Percentiles rank a stretch among this genome's conserved stretches.
phyloP scores from a whole-genome alignment of 2,329 filamentous ascomycete genomes.

The Pseudogymnoascus sp. region DNA sequence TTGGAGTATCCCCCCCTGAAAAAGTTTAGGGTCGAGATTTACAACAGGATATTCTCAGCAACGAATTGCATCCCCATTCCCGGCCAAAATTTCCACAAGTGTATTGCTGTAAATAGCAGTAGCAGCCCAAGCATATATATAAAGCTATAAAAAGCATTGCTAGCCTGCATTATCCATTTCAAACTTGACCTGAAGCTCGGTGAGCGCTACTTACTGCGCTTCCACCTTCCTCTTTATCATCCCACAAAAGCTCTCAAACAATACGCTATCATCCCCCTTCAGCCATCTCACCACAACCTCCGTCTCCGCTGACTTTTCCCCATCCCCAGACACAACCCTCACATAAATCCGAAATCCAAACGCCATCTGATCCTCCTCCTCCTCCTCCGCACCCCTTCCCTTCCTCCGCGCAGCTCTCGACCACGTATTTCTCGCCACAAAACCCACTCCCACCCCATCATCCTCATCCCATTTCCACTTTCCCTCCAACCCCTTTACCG shows the following conservation, averaged over 20 bases:
- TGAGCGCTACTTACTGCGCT: neutral
- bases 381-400: constrained; percentile 20
- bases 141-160: no score
- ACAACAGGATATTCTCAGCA: neutral
- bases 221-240: constrained; percentile 53
- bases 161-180: no score
- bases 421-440: constrained; percentile 28
- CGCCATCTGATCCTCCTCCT: constrained; percentile 29
- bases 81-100: no score
- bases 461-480: constrained; percentile 25
- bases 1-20: neutral
- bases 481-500: constrained; percentile 19
- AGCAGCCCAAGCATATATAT: no score
- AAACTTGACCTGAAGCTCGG: neutral
- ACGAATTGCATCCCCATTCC: neutral
- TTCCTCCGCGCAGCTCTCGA: constrained; percentile 28
- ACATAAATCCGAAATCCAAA: constrained; percentile 54
- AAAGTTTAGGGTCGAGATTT: no score
- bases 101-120: no score
- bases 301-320: constrained; percentile 32
- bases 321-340: constrained; percentile 28
- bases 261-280: constrained; percentile 59
- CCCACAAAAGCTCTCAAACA: constrained; percentile 84
- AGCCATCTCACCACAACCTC: constrained; percentile 58
- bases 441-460: constrained; percentile 20